These are phyloP conservation scores for Candolleomyces efflorescens DNA, from an alignment of 768 basidiomycete species.

Conservation along the genomic window DNA sequence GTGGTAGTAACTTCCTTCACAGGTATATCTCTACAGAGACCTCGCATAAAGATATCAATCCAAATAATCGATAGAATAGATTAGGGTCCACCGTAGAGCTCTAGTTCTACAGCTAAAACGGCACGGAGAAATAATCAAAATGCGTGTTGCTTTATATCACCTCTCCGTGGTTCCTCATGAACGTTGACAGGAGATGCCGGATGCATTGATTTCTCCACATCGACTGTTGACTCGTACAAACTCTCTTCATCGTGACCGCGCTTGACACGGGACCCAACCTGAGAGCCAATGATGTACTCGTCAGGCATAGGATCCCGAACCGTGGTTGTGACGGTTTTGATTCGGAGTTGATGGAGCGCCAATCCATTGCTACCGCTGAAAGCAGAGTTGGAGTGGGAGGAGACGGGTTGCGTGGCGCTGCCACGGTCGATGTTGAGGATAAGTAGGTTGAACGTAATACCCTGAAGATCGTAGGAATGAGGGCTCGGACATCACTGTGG, in stretches of 20 bases:
- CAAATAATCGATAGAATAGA: too few species aligned
- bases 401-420: constrained; percentile 8
- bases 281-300: not conserved
- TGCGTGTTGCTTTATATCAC: too few species aligned
- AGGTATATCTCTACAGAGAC: too few species aligned
- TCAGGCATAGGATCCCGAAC: not conserved
- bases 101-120: too few species aligned
- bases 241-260: not conserved
- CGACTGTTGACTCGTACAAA: not conserved
- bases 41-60: too few species aligned
- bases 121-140: too few species aligned
- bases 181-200: too few species aligned
- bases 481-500: not conserved
- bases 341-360: not conserved
- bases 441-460: constrained; percentile 24
- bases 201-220: not conserved
- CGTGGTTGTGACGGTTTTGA: constrained; percentile 1
- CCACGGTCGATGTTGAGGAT: constrained; percentile 18
- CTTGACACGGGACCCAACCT: not conserved
- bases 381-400: not conserved
- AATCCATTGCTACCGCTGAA: not conserved
- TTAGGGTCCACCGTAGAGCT: too few species aligned
- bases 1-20: too few species aligned
- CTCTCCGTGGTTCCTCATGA: too few species aligned
- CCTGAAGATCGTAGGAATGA: constrained; percentile 10